Evolutionary conservation across 345 rosid species (phyloP), one percentile per base, ranked within the genome.

Genomic region (Moricandia arvensis): DNA sequence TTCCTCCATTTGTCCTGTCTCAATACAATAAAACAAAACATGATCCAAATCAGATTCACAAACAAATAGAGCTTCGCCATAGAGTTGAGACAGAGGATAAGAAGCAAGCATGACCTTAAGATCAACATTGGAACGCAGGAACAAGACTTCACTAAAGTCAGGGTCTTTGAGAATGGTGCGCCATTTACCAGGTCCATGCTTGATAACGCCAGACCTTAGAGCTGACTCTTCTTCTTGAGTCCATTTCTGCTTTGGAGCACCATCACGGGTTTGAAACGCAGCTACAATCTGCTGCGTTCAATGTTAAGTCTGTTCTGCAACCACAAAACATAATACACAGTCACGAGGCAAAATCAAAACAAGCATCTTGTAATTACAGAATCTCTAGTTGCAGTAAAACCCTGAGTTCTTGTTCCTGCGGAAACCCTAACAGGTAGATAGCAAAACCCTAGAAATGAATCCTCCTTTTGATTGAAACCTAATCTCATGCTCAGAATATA

Each of bases 171-270:
- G 94, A 79, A 96, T 93, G 1, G 99, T 96, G 34, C 99, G 91
- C 99, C 99, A 96, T 81, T 89, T 91, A 2, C 97, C 98, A 69
- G 96, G 88, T 16, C 99, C 98, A 61, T 96, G 99, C 85, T 96
- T 96, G 16, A 84, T 67, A 31, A 96, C 97, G 68, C 99, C 98
- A 75, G 98, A 88, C 85, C 87, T 96, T 4, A 96, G 63, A 15
- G 99, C 99, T 3, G 91, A 87, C 84, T 96, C 99, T 81, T 96
- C 99, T 78, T 93, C 99, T 26, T 90, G 83, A 1, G 98, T 96
- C 99, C 99, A 96, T 82, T 96, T 96, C 76, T 96, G 99, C 82
- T 96, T 96, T 0, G 98, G 99, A 33, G 98, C 99, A 31, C 99
- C 99, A 96, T 96, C 67, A 63, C 58, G 65, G 66, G 38, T 34